Percentiles rank a stretch among this genome's conserved stretches.
These are phyloP conservation scores for Medicago ruthenica DNA, from an alignment of 306 rosid species.

Conservation along the genomic window DNA sequence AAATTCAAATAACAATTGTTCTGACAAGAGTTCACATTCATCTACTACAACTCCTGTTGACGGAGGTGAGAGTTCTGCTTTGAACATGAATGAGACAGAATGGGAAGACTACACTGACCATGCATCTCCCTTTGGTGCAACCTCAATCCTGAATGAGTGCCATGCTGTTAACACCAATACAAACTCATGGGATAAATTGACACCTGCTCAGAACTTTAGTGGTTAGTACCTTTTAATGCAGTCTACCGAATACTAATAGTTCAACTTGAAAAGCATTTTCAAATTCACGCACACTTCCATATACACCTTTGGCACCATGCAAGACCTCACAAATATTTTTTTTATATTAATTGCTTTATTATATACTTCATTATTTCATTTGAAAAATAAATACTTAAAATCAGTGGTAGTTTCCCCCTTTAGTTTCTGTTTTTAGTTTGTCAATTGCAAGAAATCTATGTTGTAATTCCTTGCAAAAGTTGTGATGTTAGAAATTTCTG, in stretches of 20 bases:
- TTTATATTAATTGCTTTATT: not conserved
- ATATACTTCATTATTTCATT: conserved; percentile 14
- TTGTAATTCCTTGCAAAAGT: conserved; percentile 13
- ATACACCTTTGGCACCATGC: conserved; percentile 5
- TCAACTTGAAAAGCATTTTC: conserved; percentile 8
- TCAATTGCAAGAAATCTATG: not conserved
- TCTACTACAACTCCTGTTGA: conserved; percentile 69
- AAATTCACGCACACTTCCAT: not conserved
- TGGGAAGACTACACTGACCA: conserved; percentile 70
- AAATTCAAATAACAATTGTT: conserved; percentile 57
- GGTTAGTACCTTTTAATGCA: conserved; percentile 58
- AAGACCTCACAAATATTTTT: not conserved
- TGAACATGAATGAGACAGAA: conserved; percentile 66
- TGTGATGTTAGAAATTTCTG: conserved; percentile 34
- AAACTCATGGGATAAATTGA: conserved; percentile 66
- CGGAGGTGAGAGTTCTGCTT: conserved; percentile 57
- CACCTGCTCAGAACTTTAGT: conserved; percentile 50
- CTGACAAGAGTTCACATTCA: conserved; percentile 78
- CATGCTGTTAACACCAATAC: conserved; percentile 61
- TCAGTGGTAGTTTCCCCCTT: conserved; percentile 5
- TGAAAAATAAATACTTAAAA: not conserved
- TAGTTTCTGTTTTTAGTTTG: conserved; percentile 13
- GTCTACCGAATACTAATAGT: conserved; percentile 20
- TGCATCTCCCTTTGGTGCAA: conserved; percentile 67
- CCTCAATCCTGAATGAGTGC: conserved; percentile 65